Evolutionary conservation across 345 rosid genomes (phyloP).

Genomic region (Moricandia arvensis): DNA sequence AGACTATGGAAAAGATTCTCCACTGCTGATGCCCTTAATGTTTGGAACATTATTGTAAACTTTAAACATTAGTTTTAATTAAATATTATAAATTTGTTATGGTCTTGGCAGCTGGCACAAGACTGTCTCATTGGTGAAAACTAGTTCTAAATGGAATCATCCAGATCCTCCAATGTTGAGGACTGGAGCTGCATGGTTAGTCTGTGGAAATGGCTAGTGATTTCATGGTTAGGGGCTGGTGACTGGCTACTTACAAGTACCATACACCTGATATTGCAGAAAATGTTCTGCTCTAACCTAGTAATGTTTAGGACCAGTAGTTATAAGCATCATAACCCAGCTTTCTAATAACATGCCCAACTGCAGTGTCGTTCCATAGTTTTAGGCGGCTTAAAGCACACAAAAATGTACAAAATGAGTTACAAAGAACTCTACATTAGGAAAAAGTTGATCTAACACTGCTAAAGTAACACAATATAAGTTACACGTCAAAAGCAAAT

Average conservation of each 20-base stretch:
- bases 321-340: too few relatives aligned
- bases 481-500: neutral
- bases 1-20: too few relatives aligned
- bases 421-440: neutral
- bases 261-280: conserved; percentile 41
- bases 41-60: neutral
- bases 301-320: conserved; percentile 50
- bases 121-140: neutral
- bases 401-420: neutral
- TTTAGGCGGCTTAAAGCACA: neutral
- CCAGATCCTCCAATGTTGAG: conserved; percentile 35
- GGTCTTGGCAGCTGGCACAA: neutral
- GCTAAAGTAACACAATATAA: neutral
- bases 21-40: too few relatives aligned
- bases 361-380: neutral
- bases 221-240: conserved; percentile 70
- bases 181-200: conserved; percentile 81
- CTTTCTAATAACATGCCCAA: too few relatives aligned
- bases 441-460: neutral
- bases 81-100: neutral
- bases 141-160: neutral
- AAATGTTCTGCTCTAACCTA: conserved; percentile 94
- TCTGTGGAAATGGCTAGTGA: conserved; percentile 97
- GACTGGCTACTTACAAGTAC: neutral
- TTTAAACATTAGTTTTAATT: neutral